Evolutionary conservation across 2,329 filamentous ascomycete species (phyloP).

Genomic region (Coleophoma eucalyptorum): DNA sequence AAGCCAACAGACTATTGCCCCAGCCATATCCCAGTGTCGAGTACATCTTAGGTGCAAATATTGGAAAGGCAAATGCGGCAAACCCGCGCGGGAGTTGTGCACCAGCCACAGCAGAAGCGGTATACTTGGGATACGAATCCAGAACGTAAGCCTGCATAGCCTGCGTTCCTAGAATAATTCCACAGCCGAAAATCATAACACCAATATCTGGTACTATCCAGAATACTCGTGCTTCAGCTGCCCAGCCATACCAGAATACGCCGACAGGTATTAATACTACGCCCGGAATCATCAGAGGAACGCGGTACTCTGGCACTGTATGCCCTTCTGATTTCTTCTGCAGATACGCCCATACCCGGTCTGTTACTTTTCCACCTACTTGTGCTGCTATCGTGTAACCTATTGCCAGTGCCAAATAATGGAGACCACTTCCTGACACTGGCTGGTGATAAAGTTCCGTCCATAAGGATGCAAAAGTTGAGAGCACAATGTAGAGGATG

Average conservation of each 20-base stretch:
- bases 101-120: slow-evolving; percentile 33
- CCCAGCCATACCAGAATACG: slow-evolving; percentile 55
- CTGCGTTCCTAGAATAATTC: slow-evolving; percentile 26
- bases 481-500: slow-evolving; percentile 51
- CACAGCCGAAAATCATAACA: slow-evolving; percentile 41
- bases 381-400: slow-evolving; percentile 31
- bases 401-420: slow-evolving; percentile 46
- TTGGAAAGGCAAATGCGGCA: slow-evolving; percentile 34
- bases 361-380: slow-evolving; percentile 21
- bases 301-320: slow-evolving; percentile 59
- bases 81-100: slow-evolving; percentile 14
- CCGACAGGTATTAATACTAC: slow-evolving; percentile 49
- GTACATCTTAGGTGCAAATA: slow-evolving; percentile 24
- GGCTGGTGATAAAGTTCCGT: slow-evolving; percentile 47
- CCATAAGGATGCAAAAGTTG: slow-evolving; percentile 58
- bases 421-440: slow-evolving; percentile 48
- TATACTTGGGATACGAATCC: slow-evolving; percentile 36
- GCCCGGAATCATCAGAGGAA: slow-evolving; percentile 52
- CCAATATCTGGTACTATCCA: slow-evolving; percentile 55
- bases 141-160: slow-evolving; percentile 42
- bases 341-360: slow-evolving; percentile 12
- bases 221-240: slow-evolving; percentile 41
- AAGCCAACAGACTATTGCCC: slow-evolving; percentile 38
- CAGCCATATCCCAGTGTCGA: slow-evolving; percentile 37
- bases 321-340: slow-evolving; percentile 38